Base-by-base conservation (phyloP, 1,284 basidiomycete genomes). In the Mrakiaceae sp. region DNA sequence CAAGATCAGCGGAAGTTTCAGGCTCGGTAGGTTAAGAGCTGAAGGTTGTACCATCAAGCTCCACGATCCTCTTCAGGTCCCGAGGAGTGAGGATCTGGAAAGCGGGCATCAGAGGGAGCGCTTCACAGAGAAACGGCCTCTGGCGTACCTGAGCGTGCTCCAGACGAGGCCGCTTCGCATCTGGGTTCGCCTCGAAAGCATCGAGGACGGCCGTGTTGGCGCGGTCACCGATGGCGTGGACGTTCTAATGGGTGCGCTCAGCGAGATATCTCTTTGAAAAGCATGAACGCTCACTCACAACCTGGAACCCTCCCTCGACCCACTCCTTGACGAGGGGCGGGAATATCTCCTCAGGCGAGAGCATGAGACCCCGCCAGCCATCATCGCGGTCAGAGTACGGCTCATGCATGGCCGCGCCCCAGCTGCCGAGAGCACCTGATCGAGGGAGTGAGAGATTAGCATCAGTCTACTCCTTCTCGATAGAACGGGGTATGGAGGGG, bases 191-290 rank as follows among this genome's bases (percentile, higher is more conserved):
- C 73, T 91, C 87, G 70, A 88, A 90, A 12, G 88, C 84, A 70
- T 94, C 83, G 27, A 96, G 81, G 0, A 89, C 83, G 27, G 87
- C 79, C 52, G 86, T 81, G 73, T 94, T 95, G 46, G 90, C 91
- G 56, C 84, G 82, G 71, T 97, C 94, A 1, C 94, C 94, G 42
- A 96, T 96, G 62, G 88, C 90, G 71, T 97, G 92, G 10, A 90
- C 83, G 68, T 90, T 90, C 87, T 90, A 61, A 56, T 54, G 42
- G 6, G 1, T 52, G 12, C 3, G 48, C 39, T 16, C 40, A 16
- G 55, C 6, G 42, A 44, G 42, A 67, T 57, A 63, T 27, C 60
- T 67, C 54, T 64, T 14, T 62, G 46, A 58, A 39, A 12, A 39
- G 48, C 40, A 44, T 46, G 40, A 63, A 71, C 76, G 71, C 27